Conservation (phyloP, 148 eudicot genomes). For the Heliosperma pusillum region DNA sequence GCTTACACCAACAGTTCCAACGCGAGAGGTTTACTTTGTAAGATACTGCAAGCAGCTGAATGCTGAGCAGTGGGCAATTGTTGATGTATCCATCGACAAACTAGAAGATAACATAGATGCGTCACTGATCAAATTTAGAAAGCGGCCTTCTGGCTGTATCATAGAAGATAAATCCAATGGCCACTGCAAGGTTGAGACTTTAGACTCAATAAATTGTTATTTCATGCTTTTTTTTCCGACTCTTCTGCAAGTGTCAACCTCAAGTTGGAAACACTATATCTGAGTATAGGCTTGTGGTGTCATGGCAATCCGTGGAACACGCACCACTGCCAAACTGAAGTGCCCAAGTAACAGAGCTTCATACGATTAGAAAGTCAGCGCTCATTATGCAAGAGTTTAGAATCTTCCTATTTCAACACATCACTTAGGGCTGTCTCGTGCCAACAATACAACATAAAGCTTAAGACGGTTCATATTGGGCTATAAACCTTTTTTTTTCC, state of each 20-base stretch:
- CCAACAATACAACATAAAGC: too few relatives aligned
- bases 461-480: too few relatives aligned
- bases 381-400: not conserved
- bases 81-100: slow-evolving; percentile 83
- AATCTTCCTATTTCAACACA: too few relatives aligned
- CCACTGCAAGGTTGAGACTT: slow-evolving; percentile 68
- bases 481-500: too few relatives aligned
- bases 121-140: slow-evolving; percentile 68
- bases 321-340: too few relatives aligned
- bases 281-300: too few relatives aligned
- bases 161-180: slow-evolving; percentile 92
- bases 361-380: not conserved
- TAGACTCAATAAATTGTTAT: not conserved
- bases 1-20: slow-evolving; percentile 86
- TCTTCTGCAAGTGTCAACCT: too few relatives aligned
- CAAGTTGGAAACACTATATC: too few relatives aligned
- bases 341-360: too few relatives aligned
- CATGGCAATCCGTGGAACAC: too few relatives aligned
- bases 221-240: not conserved
- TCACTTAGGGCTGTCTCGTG: too few relatives aligned
- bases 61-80: slow-evolving; percentile 83
- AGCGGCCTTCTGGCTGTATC: slow-evolving; percentile 89
- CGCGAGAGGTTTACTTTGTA: slow-evolving; percentile 90
- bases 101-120: slow-evolving; percentile 68
- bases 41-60: slow-evolving; percentile 74